Base-by-base conservation (phyloP, 2,329 filamentous ascomycete species). In the Alternaria postmessia region DNA sequence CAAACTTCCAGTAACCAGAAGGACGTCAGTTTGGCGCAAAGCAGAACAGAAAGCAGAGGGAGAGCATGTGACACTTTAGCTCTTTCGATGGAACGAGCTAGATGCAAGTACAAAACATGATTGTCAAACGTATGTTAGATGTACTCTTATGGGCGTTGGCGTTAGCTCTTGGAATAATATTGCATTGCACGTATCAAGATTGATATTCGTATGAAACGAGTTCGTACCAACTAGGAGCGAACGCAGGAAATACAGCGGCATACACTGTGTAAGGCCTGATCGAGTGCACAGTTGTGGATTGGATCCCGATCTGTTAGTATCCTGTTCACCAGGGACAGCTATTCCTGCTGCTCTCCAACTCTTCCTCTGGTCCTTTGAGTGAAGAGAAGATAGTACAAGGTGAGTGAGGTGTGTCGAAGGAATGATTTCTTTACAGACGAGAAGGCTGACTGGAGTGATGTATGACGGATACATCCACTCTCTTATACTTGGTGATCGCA, bases 111-210 rank as follows among this genome's bases (percentile, higher is more conserved):
- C 44, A 51, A 49, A 47, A 55, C 59, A 64, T 48, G 55, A 57
- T 49, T 39, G 47, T 61, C 49, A 57, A 44, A 53, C 46, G 59
- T 51, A 49, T 57, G 46, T 46, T 58, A 57, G 49, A 58, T 49
- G 42, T 57, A 65, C 36, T 63, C 42, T 51, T 42, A 54, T 20
- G 53, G 65, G 63, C 63, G 65, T 65, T 51, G 65, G 65, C 65
- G 62, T 66, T 66, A 57, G 55, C 59, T 65, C 60, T 41, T 52
- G 53, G 59, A 64, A 68, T 64, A 48, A 54, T 55, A 64, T 61
- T 61, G 54, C 56, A 38, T 55, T 28, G 44, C 43, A 55, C 30
- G 32, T 43, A 55, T 57, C n/a, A 55, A 48, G 7, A 49, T 12
- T 16, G 3, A 5, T 26, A 26, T 7, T 38, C 7, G 20, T 20